These are phyloP conservation scores for Hyphodiscus sp. DNA, from an alignment of 2,329 filamentous ascomycete species.

Conservation along the genomic window DNA sequence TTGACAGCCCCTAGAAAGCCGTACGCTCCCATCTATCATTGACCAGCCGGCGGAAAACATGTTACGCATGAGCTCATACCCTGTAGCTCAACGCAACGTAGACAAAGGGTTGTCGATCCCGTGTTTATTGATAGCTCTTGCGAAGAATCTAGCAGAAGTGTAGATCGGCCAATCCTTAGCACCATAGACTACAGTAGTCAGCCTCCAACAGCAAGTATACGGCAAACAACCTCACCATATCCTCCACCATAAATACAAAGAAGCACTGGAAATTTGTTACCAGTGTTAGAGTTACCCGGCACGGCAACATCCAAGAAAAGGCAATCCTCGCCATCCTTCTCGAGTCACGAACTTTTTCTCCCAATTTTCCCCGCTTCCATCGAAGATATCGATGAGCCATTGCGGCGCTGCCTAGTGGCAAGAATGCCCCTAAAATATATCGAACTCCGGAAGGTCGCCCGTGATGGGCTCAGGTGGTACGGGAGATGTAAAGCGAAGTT, in stretches of 20 bases:
- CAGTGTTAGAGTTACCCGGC: neutral
- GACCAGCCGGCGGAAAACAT: neutral
- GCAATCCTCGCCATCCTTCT: slow-evolving; percentile 1
- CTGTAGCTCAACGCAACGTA: slow-evolving; percentile 1
- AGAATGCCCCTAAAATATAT: neutral
- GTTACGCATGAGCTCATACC: neutral
- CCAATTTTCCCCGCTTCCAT: neutral
- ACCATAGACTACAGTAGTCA: neutral
- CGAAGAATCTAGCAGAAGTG: neutral
- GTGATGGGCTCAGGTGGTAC: neutral
- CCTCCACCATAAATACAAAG: slow-evolving; percentile 2
- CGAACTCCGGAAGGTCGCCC: neutral
- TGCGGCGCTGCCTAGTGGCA: neutral
- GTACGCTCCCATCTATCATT: neutral
- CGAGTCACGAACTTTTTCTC: neutral
- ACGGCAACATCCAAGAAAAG: slow-evolving; percentile 1
- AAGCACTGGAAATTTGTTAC: neutral
- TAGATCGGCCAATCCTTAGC: neutral
- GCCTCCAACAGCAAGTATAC: neutral
- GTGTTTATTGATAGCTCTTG: neutral
- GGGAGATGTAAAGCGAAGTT: neutral
- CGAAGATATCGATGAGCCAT: neutral
- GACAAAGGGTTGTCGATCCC: neutral
- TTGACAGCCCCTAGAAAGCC: neutral
- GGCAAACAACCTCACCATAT: neutral